Percentiles rank a stretch among this genome's conserved stretches.
phyloP scores from a whole-genome alignment of 2,329 filamentous ascomycete species.

The Thelonectria olida region DNA sequence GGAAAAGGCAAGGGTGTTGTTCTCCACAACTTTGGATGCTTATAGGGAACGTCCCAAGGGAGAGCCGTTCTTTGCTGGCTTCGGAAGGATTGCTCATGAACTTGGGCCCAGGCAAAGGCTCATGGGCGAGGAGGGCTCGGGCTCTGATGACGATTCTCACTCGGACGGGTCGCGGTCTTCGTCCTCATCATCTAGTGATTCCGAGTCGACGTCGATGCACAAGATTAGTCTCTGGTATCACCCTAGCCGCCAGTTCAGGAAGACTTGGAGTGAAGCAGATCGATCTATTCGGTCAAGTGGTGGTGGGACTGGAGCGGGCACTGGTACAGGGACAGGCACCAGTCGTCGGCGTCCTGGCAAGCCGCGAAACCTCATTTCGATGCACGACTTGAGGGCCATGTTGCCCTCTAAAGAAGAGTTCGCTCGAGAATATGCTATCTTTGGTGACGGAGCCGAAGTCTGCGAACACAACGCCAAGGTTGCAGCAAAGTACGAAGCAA shows the following conservation, averaged over 20 bases:
- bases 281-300: constrained; percentile 68
- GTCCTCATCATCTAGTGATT: constrained; percentile 65
- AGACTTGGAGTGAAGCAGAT: constrained; percentile 66
- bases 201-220: constrained; percentile 70
- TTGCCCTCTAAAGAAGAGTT: constrained; percentile 83
- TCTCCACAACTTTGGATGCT: constrained; percentile 57
- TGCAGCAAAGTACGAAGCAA: constrained; percentile 74
- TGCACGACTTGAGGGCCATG: constrained; percentile 74
- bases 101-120: constrained; percentile 57
- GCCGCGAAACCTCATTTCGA: constrained; percentile 75
- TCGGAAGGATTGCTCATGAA: constrained; percentile 64
- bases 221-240: constrained; percentile 67
- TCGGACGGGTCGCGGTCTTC: constrained; percentile 60
- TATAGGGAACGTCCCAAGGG: constrained; percentile 60
- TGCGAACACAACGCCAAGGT: constrained; percentile 86
- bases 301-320: constrained; percentile 62
- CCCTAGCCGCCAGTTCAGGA: constrained; percentile 60
- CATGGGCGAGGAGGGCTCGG: constrained; percentile 59
- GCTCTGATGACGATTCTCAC: constrained; percentile 60
- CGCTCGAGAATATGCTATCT: constrained; percentile 83
- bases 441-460: constrained; percentile 82
- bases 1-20: constrained; percentile 62
- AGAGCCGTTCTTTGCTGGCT: constrained; percentile 66
- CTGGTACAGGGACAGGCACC: constrained; percentile 61
- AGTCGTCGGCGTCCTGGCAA: constrained; percentile 58